These are phyloP conservation scores for Oryza nivara DNA, from an alignment of 176 grass and related monocot genomes.

Conservation along the genomic window DNA sequence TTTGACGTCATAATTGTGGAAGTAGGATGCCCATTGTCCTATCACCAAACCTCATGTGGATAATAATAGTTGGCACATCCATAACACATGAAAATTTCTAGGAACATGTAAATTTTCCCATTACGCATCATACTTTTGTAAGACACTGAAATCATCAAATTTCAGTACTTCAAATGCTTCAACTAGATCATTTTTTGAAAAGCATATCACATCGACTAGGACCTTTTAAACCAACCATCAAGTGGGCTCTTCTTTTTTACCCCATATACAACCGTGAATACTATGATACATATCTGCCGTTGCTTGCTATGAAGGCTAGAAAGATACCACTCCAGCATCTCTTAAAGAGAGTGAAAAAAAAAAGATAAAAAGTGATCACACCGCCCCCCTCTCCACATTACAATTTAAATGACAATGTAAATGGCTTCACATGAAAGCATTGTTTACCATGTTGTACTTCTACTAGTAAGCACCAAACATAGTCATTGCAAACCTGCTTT, in stretches of 20 bases:
- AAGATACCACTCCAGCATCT: background rate
- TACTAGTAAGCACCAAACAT: conserved; percentile 21
- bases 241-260: background rate
- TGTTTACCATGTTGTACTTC: background rate
- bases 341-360: background rate
- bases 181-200: background rate
- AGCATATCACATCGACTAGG: no score
- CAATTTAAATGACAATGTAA: conserved; percentile 18
- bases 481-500: conserved; percentile 30
- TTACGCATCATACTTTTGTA: background rate
- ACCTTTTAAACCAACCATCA: no score
- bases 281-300: background rate
- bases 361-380: background rate
- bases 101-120: background rate
- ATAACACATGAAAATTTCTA: background rate
- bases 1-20: background rate
- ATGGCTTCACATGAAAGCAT: conserved; percentile 41
- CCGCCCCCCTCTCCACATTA: background rate
- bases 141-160: background rate
- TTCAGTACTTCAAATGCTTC: background rate
- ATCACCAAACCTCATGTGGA: no score
- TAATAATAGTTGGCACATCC: background rate
- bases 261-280: background rate
- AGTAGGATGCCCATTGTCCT: no score
- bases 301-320: background rate